Conservation (phyloP, 257 asterid genomes). For the Solanum bukasovii region DNA sequence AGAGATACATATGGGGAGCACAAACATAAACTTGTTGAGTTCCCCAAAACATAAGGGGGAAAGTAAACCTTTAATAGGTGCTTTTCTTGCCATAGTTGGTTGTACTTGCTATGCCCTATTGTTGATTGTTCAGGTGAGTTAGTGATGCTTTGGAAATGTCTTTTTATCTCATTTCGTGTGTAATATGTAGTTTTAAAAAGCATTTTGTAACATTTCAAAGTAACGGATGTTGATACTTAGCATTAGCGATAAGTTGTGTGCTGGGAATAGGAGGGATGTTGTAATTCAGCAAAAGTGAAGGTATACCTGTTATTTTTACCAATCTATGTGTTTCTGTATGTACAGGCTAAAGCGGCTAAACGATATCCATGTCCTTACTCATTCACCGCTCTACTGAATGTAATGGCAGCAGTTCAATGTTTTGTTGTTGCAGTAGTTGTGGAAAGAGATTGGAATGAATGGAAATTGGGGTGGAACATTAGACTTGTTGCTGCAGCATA, state of each 20-base stretch:
- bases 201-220: background rate
- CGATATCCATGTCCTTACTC: slow-evolving; percentile 62
- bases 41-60: background rate
- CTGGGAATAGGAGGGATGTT: background rate
- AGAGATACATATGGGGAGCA: slow-evolving; percentile 23
- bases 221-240: background rate
- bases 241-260: background rate
- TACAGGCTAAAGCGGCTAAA: slow-evolving; percentile 44
- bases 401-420: slow-evolving; percentile 54
- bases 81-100: slow-evolving; percentile 30
- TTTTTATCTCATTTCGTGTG: background rate
- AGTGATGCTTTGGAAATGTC: background rate
- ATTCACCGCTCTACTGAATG: slow-evolving; percentile 52
- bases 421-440: slow-evolving; percentile 31
- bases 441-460: slow-evolving; percentile 40
- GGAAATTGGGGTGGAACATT: slow-evolving; percentile 62
- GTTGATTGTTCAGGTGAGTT: slow-evolving; percentile 57
- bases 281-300: background rate
- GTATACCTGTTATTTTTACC: background rate
- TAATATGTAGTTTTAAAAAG: background rate
- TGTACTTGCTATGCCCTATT: slow-evolving; percentile 42
- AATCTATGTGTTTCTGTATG: background rate
- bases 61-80: slow-evolving; percentile 28
- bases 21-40: slow-evolving; percentile 38
- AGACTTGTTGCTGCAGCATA: slow-evolving; percentile 40